phyloP scores from a whole-genome alignment of 768 basidiomycete genomes.

The Pulveroboletus sp. region DNA sequence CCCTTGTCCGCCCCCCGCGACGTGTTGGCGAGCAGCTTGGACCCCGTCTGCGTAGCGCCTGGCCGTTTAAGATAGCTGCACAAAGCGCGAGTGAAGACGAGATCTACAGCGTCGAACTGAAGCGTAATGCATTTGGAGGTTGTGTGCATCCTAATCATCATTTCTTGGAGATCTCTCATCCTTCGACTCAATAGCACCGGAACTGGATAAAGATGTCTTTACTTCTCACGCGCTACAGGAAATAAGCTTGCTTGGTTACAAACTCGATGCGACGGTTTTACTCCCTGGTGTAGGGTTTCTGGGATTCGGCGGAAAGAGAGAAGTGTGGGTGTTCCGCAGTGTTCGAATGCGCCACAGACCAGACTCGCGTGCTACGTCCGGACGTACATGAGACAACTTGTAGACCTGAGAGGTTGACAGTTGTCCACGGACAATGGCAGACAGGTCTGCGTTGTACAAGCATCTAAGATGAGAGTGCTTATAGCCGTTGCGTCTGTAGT shows the following conservation, averaged over 20 bases:
- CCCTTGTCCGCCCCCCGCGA: slow-evolving; percentile 39
- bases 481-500: slow-evolving; percentile 4
- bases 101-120: slow-evolving; percentile 53
- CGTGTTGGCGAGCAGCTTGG: slow-evolving; percentile 37
- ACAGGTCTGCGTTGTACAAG: slow-evolving; percentile 11
- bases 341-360: slow-evolving; percentile 25
- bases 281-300: slow-evolving; percentile 41
- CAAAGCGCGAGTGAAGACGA: slow-evolving; percentile 46
- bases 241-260: slow-evolving; percentile 52
- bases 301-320: slow-evolving; percentile 42
- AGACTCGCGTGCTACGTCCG: slow-evolving; percentile 26
- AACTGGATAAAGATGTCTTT: slow-evolving; percentile 51
- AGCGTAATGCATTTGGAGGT: slow-evolving; percentile 37
- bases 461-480: slow-evolving; percentile 2
- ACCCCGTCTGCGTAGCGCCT: slow-evolving; percentile 35
- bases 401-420: background rate
- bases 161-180: slow-evolving; percentile 1
- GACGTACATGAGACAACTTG: slow-evolving; percentile 12
- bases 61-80: slow-evolving; percentile 39
- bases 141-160: background rate
- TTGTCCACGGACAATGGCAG: background rate
- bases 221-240: slow-evolving; percentile 60
- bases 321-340: slow-evolving; percentile 64
- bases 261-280: slow-evolving; percentile 63
- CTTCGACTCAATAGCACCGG: slow-evolving; percentile 27